Evolutionary conservation across 2,329 filamentous ascomycete genomes (phyloP), one percentile per base, ranked within the genome.

Genomic region (Sporothrix protearum): DNA sequence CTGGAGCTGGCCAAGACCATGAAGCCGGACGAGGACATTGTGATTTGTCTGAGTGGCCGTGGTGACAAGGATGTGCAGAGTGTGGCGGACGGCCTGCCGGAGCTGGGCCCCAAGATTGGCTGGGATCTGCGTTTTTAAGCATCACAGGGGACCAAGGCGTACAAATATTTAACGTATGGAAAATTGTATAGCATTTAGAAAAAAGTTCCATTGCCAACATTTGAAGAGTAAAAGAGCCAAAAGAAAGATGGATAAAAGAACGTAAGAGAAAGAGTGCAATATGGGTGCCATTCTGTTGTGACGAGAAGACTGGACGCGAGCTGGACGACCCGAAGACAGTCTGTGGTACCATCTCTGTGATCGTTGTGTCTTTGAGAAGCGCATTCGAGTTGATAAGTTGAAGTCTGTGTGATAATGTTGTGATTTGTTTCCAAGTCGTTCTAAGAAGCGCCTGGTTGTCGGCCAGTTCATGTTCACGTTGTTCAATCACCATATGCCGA

Each of bases 31-130:
- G 84, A 97, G 82, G 94, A 98, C 78, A 83, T 99, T 36, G 95
- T 99, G 73, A 94, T 99, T 74, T 98, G 95, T 82, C 81, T 99
- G 49, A 96, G 92, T 78, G 96, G 96, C 9, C 86, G 96, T 76
- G 96, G 96, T 74, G 96, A 99, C 82, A 99, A 99, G 88, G 96
- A 99, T 79, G 96, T 99, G 72, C 94, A 99, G 87, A 97, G 93
- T 78, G 95, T 99, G 68, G 96, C 96, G 0, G 96, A 99, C 78
- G 93, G 97, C 82, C 83, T 99, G 78, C 95, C 95, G 22, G 92
- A 87, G 76, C 81, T 99, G 74, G 95, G 96, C 0, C 96, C 96
- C 8, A 85, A 91, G 84, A 98, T 99, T 81, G 93, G 87, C 72
- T 91, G 88, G 88, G 88, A 91, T 76, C 78, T 91, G 76, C 84